phyloP scores from a whole-genome alignment of 208 protist genomes.

The Leishmania aethiopica region DNA sequence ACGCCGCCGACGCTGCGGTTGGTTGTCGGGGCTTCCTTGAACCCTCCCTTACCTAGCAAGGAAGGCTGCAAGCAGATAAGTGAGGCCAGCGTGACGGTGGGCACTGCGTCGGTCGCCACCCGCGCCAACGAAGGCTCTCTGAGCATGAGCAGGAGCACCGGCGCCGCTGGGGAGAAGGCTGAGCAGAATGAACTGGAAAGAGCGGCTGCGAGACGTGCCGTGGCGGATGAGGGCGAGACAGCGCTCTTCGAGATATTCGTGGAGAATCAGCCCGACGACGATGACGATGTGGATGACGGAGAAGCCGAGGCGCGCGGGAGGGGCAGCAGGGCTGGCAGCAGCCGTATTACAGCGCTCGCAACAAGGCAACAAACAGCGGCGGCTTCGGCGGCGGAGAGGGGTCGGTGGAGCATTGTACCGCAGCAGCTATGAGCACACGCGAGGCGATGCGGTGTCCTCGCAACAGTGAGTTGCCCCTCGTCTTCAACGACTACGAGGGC shows the following conservation, averaged over 20 bases:
- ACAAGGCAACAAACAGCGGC: background rate
- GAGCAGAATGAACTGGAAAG: background rate
- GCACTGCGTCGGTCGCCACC: background rate
- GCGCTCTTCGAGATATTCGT: slow-evolving; percentile 66
- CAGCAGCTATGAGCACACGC: background rate
- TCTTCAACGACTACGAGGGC: slow-evolving; percentile 63
- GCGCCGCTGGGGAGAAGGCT: background rate
- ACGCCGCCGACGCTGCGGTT: slow-evolving; percentile 13
- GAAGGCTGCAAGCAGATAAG: background rate
- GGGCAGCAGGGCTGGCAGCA: background rate
- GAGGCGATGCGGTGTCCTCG: background rate
- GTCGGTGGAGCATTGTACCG: too few relatives aligned
- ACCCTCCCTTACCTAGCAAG: background rate
- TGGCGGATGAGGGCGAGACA: slow-evolving; percentile 23
- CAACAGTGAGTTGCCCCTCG: slow-evolving; percentile 55
- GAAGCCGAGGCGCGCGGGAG: background rate
- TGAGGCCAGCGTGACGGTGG: background rate
- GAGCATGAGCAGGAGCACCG: background rate
- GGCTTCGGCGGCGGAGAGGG: background rate
- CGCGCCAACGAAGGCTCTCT: background rate
- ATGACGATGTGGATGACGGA: slow-evolving; percentile 20
- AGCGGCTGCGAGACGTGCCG: background rate
- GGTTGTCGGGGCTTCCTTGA: slow-evolving; percentile 2
- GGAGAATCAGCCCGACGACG: slow-evolving; percentile 24
- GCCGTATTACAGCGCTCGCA: background rate